Evolutionary conservation across 345 rosid species (phyloP).

Genomic region (Citropsis articulata): DNA sequence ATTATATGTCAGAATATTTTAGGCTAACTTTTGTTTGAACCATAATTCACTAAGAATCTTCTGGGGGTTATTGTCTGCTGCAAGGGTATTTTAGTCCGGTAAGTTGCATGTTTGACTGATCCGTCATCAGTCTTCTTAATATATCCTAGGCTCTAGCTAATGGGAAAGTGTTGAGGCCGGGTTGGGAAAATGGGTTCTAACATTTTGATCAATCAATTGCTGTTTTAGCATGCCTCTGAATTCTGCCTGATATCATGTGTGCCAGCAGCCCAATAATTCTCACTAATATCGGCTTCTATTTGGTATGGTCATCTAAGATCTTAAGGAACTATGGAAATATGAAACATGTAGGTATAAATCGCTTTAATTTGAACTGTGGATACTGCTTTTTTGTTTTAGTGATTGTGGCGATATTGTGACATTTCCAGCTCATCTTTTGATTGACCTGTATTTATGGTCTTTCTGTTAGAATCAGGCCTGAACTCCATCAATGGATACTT

Average conservation of each 20-base stretch:
- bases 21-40: background rate
- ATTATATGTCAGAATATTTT: background rate
- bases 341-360: background rate
- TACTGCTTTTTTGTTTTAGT: background rate
- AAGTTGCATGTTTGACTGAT: no score
- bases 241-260: background rate
- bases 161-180: background rate
- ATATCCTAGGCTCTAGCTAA: background rate
- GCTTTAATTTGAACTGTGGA: background rate
- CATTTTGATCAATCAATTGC: background rate
- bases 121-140: no score
- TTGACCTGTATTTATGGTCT: background rate
- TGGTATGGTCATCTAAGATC: background rate
- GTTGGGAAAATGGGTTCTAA: background rate
- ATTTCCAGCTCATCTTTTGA: background rate
- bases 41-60: background rate
- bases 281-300: background rate
- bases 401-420: background rate
- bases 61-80: background rate
- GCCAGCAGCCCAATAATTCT: background rate
- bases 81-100: background rate
- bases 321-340: background rate
- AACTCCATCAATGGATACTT: background rate
- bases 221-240: background rate
- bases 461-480: background rate